Evolutionary conservation across 2,329 filamentous ascomycete species (phyloP), one percentile per base, ranked within the genome.

Genomic region (Xylaria sp.): DNA sequence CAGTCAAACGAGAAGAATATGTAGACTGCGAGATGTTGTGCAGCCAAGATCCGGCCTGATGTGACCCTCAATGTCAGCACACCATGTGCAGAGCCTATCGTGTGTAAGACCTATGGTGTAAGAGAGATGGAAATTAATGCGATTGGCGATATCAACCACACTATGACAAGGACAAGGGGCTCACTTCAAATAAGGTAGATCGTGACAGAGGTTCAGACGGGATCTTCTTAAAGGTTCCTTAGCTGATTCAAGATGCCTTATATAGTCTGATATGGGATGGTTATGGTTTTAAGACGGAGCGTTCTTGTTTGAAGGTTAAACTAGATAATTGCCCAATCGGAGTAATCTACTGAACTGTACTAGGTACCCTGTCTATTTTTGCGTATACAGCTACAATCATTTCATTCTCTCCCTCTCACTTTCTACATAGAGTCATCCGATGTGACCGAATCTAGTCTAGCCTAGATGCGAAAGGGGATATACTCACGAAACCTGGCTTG

Each of bases 131-230:
- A 51, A 42, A n/a, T 13, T 57, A 36, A 51, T 65, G 45, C 50
- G 63, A 65, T 65, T 65, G 63, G 63, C 17, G 44, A n/a, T 31
- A 25, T 7, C 44, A 36, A 45, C 51, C 33, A 50, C 50, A 29
- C 22, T 13, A 25, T 27, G 20, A 39, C 44, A 22, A 55, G n/a
- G 33, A 31, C 44, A 31, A 39, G 27, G 20, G 31, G 20, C 20
- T 33, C 22, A 13, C 57, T 31, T 25, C 31, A 20, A 9, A 33
- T 20, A 20, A 27, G 5, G 7, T 33, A n/a, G n/a, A 51, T 20
- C 27, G 5, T 5, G 3, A 20, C 25, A 33, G 49, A 3, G 4
- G 5, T 5, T 10, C n/a, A 51, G n/a, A 25, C 47, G 2, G n/a
- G 36, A 38, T 2, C n/a, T 54, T 15, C 1, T 17, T 17, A 1